A percentile compares a stretch with the other conserved stretches of the same genome.
These are phyloP conservation scores for Eucalyptus pauciflora DNA, from an alignment of 345 rosid species.

Conservation along the genomic window DNA sequence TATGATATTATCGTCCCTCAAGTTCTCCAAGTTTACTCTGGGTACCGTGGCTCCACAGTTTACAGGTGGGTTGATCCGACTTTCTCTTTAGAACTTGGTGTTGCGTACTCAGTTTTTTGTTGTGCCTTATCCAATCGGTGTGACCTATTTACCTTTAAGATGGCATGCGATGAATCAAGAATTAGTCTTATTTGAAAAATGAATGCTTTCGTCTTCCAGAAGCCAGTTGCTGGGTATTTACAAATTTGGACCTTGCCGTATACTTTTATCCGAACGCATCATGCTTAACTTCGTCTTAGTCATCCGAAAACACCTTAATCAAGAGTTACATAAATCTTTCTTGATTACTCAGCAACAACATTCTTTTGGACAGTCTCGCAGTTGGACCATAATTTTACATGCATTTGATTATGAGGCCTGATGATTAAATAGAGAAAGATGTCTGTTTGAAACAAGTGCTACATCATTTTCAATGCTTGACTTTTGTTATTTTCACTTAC, in stretches of 20 bases:
- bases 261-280: not conserved
- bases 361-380: not conserved
- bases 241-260: not conserved
- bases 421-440: not conserved
- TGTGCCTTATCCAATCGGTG: not conserved
- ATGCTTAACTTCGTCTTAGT: not conserved
- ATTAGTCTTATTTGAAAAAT: not conserved
- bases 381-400: not conserved
- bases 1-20: constrained; percentile 72
- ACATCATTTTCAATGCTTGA: not conserved
- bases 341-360: not conserved
- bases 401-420: not conserved
- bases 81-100: not conserved
- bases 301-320: not conserved
- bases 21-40: constrained; percentile 88
- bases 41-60: constrained; percentile 99
- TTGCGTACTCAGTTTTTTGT: not conserved
- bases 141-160: not conserved
- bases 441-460: not conserved
- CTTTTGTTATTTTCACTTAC: not conserved
- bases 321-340: not conserved
- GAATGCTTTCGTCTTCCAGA: not conserved
- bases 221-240: not conserved
- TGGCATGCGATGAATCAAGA: not conserved
- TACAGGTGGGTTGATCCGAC: constrained; percentile 41